phyloP scores from a whole-genome alignment of 257 asterid genomes.

The Nicotiana knightiana region DNA sequence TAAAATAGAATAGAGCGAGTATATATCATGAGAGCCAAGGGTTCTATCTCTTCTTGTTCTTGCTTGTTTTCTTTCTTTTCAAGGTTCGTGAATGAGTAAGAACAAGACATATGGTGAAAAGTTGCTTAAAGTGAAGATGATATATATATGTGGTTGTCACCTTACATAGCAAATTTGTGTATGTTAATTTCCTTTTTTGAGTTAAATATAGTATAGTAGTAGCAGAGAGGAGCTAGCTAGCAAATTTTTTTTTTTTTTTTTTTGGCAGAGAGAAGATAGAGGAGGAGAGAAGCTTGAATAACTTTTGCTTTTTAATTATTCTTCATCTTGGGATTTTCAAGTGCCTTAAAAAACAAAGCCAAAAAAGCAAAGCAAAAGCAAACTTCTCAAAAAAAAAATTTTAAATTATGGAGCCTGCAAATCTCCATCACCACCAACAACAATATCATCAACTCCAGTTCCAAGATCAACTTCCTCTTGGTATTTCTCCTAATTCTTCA shows the following conservation, averaged over 20 bases:
- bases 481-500: slow-evolving; percentile 34
- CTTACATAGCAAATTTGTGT: slow-evolving; percentile 24
- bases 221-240: slow-evolving; percentile 19
- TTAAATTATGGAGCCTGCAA: slow-evolving; percentile 66
- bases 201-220: not conserved
- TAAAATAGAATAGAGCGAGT: not conserved
- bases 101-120: slow-evolving; percentile 36
- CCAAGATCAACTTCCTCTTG: slow-evolving; percentile 54
- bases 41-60: slow-evolving; percentile 1
- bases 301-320: slow-evolving; percentile 20
- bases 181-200: not conserved
- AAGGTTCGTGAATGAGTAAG: slow-evolving; percentile 67
- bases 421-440: slow-evolving; percentile 39
- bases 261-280: slow-evolving; percentile 5
- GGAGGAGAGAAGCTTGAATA: slow-evolving; percentile 5
- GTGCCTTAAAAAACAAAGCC: slow-evolving; percentile 25
- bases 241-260: slow-evolving; percentile 9
- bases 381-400: not conserved
- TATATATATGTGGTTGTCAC: slow-evolving; percentile 32
- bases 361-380: not conserved
- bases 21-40: not conserved
- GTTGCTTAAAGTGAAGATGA: slow-evolving; percentile 29
- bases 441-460: slow-evolving; percentile 33
- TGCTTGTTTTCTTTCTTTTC: slow-evolving; percentile 34
- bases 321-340: slow-evolving; percentile 85